Base-by-base conservation (phyloP, 768 basidiomycete species). In the Rhodotorula kratochvilovae region DNA sequence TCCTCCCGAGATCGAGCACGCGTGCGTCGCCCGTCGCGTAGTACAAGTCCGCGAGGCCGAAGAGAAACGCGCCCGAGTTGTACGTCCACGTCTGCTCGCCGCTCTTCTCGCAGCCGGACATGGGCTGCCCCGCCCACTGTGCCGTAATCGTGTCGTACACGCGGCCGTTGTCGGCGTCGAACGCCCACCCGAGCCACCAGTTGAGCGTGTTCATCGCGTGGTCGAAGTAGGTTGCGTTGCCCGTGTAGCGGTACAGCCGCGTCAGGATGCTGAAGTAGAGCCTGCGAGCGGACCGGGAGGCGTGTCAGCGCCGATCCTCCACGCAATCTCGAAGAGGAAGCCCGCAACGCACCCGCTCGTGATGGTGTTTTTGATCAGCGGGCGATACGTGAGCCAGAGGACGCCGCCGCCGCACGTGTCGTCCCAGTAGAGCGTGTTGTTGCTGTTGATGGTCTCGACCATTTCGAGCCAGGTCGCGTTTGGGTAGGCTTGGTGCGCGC, bases 131-230 rank as follows among this genome's bases (percentile, higher is more conserved):
- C 10, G 31, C 23, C 31, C 31, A 65, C 2, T 45, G 0, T 0
- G 61, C 67, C 10, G 66, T 67, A 35, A 69, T 54, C 31, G 68
- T 69, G 57, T 69, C 68, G 39, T 31, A 53, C 39, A 69, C 62
- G 29, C 51, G 56, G 31, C 68, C 68, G 51, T 39, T 64, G 39
- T 31, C 25, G 57, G 42, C 33, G 31, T 69, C 68, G 36, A 69
- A 69, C 16, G 39, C 62, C 68, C 68, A 69, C 0, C 5, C 2
- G 57, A 69, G 68, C 68, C 68, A 69, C 68, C 68, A 69, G 68
- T 69, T 69, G 57, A 69, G 57, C 27, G 68, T 69, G 31, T 64
- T 63, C 48, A 69, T 54, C 17, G 57, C 31, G 42, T 60, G 43
- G 39, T 58, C 42, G 50, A 53, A 64, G 63, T 69, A 51, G 4